phyloP scores from a whole-genome alignment of 345 rosid species.

The Diplotaxis tenuifolia region DNA sequence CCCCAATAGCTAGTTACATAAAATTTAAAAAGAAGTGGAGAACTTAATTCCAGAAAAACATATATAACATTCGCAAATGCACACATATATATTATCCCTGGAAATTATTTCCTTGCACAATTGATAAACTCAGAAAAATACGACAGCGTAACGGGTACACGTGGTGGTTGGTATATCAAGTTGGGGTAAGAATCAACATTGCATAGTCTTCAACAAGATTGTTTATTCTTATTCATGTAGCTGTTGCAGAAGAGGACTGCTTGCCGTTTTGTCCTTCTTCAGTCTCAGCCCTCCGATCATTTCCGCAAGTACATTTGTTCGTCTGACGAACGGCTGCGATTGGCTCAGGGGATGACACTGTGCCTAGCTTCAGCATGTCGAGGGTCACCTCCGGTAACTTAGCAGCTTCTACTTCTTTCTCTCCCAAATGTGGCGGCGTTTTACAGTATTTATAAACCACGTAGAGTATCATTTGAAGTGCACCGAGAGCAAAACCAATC shows the following conservation, averaged over 20 bases:
- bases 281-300: constrained; percentile 34
- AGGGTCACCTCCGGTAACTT: constrained; percentile 34
- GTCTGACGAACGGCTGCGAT: constrained; percentile 18
- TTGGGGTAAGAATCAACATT: constrained; percentile 27
- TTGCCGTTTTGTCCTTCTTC: constrained; percentile 30
- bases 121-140: constrained; percentile 39
- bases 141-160: constrained; percentile 32
- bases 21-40: constrained; percentile 27
- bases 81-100: constrained; percentile 2
- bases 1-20: constrained; percentile 35
- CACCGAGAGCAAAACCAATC: constrained; percentile 48
- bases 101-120: constrained; percentile 22
- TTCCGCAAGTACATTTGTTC: constrained; percentile 35
- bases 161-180: constrained; percentile 33
- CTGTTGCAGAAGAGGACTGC: constrained; percentile 31
- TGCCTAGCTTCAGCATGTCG: constrained; percentile 36
- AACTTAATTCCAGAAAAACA: constrained; percentile 20
- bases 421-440: constrained; percentile 32
- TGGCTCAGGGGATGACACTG: constrained; percentile 30
- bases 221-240: no score
- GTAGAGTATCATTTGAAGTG: constrained; percentile 53
- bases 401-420: constrained; percentile 37
- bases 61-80: constrained; percentile 29
- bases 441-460: constrained; percentile 44
- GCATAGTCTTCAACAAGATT: constrained; percentile 20